Percentiles rank a stretch among this genome's conserved stretches.
Conservation (phyloP, 306 rosid genomes). For the Dicorynia guianensis region DNA sequence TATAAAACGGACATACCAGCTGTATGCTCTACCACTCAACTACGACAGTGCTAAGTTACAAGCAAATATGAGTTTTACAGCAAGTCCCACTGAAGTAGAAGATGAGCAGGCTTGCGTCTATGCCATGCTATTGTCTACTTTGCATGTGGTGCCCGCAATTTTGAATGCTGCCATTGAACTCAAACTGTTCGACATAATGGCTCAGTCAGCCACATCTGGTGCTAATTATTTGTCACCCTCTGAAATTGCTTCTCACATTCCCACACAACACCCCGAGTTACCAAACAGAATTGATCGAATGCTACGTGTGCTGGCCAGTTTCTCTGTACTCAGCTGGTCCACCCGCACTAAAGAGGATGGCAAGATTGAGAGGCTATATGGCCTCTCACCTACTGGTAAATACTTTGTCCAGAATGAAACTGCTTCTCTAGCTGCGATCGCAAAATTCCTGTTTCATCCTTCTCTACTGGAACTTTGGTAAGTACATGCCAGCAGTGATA, state of each 20-base stretch:
- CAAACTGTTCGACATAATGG: slow-evolving; percentile 29
- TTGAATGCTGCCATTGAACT: slow-evolving; percentile 40
- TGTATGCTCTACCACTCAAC: no score
- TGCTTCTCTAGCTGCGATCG: no score
- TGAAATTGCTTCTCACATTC: slow-evolving; percentile 32
- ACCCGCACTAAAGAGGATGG: neutral
- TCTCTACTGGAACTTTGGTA: no score
- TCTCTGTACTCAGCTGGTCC: slow-evolving; percentile 20
- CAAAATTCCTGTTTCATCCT: no score
- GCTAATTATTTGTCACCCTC: no score
- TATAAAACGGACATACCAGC: no score
- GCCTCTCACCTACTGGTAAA: no score
- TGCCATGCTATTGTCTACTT: slow-evolving; percentile 28
- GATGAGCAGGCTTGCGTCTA: slow-evolving; percentile 38
- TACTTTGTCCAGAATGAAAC: no score
- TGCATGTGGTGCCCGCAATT: slow-evolving; percentile 19
- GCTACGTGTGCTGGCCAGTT: slow-evolving; percentile 31
- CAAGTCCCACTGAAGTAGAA: slow-evolving; percentile 26
- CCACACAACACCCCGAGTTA: neutral
- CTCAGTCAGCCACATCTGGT: neutral
- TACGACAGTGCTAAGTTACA: no score
- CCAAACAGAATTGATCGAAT: slow-evolving; percentile 20
- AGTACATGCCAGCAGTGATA: no score
- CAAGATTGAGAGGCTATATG: slow-evolving; percentile 31
- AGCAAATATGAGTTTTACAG: neutral